Evolutionary conservation across 1,284 basidiomycete genomes (phyloP), one percentile per base, ranked within the genome.

Genomic region (Cutaneotrichosporon mucoides): DNA sequence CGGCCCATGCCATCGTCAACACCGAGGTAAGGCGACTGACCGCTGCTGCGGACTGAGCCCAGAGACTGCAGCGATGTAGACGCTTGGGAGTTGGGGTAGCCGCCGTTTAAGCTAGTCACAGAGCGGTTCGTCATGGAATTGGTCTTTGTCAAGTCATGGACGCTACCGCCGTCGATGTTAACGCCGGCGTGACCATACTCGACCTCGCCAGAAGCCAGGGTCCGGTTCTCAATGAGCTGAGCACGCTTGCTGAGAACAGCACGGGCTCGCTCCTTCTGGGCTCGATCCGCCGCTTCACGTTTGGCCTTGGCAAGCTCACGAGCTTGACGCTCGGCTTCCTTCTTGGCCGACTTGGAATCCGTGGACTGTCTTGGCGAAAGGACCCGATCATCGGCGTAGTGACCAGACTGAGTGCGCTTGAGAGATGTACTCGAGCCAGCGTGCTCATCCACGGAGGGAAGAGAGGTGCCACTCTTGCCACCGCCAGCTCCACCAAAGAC

Each of bases 181-280:
- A 24, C 24, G 24, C 24, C 24, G 24, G 24, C 24, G 3, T 24
- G 24, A 24, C 24, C 24, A 36, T 56, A 70, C 43, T 68, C 67
- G 13, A 69, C 43, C 16, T 69, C 69, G 35, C 13, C 48, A n/a
- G 9, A 10, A n/a, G 11, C 2, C 3, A 16, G 6, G 33, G 10
- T 16, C 15, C 33, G 10, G n/a, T 6, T 8, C 12, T 13, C n/a
- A 68, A 84, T 84, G 71, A 91, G 82, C 66, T 86, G 84, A 60
- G 84, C 86, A 71, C 92, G 89, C 81, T 97, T 97, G 73, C 88
- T 86, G 86, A 98, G 89, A 75, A 98, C 95, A 42, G 92, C 93
- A 54, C 95, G 85, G 6, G 95, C 92, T 69, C 95, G 88, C 69
- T 98, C 94, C 68, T 81, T 78, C 59, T 82, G 80, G 33, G 79